Evolutionary conservation across 495 filamentous ascomycete genomes (phyloP).

Genomic region (Penicillium canariense): DNA sequence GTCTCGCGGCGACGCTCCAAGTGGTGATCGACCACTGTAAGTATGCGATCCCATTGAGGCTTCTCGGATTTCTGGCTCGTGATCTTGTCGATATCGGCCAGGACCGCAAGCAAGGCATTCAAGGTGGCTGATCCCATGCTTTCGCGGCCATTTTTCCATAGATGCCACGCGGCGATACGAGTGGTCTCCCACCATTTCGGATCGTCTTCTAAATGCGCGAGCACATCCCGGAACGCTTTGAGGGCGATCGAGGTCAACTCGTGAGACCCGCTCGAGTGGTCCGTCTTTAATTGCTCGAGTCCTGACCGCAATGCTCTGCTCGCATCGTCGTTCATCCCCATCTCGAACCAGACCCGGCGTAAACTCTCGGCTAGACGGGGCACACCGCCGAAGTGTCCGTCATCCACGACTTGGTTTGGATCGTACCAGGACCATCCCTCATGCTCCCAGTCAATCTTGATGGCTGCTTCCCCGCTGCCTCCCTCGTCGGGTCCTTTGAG

Average conservation of each 20-base stretch:
- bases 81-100: conserved; percentile 37
- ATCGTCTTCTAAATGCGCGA: conserved; percentile 21
- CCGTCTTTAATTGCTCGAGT: conserved; percentile 44
- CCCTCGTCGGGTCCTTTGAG: conserved; percentile 36
- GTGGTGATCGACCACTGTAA: conserved; percentile 30
- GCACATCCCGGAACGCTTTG: conserved; percentile 42
- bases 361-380: conserved; percentile 56
- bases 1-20: conserved; percentile 29
- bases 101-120: conserved; percentile 45
- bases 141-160: conserved; percentile 60
- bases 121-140: conserved; percentile 63
- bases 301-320: conserved; percentile 44
- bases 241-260: conserved; percentile 54
- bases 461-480: conserved; percentile 34
- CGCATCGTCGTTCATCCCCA: conserved; percentile 37
- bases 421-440: conserved; percentile 55
- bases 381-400: conserved; percentile 47
- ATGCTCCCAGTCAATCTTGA: conserved; percentile 64
- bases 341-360: conserved; percentile 55
- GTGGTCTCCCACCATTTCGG: conserved; percentile 52
- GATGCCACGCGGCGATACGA: conserved; percentile 60
- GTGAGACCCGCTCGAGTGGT: conserved; percentile 56
- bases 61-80: conserved; percentile 13
- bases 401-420: conserved; percentile 40
- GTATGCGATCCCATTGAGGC: conserved; percentile 21